Evolutionary conservation across 768 basidiomycete species (phyloP).

Genomic region (Trametes maxima): DNA sequence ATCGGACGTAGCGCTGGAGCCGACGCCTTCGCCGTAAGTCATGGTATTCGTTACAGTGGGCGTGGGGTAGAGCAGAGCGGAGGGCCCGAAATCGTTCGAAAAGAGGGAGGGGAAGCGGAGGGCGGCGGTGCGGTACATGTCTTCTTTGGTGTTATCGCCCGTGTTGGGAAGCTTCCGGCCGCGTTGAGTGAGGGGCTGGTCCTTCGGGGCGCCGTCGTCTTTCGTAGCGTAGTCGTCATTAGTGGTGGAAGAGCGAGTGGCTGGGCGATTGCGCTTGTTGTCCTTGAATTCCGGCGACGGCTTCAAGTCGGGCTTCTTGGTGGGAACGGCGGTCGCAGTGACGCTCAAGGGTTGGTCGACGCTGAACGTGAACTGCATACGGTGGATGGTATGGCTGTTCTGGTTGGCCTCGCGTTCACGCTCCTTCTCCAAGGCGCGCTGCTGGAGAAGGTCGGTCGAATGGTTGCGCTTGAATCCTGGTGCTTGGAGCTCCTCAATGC

Average conservation of each 20-base stretch:
- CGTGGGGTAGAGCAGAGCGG: conserved; percentile 68
- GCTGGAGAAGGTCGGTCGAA: conserved; percentile 79
- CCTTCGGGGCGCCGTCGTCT: conserved; percentile 32
- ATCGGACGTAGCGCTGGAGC: conserved; percentile 44
- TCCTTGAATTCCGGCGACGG: conserved; percentile 69
- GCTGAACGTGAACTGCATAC: conserved; percentile 91
- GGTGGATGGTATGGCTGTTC: conserved; percentile 71
- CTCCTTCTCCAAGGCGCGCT: conserved; percentile 81
- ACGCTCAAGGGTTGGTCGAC: conserved; percentile 61
- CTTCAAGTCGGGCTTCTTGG: conserved; percentile 67
- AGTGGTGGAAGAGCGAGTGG: conserved; percentile 41
- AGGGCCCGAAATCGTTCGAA: conserved; percentile 73
- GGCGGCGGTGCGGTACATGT: conserved; percentile 36
- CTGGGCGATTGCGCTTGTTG: conserved; percentile 44
- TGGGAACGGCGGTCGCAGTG: conserved; percentile 45
- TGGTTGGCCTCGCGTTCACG: conserved; percentile 68
- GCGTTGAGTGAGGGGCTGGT: conserved; percentile 41
- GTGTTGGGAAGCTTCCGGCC: conserved; percentile 33
- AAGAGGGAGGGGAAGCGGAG: conserved; percentile 78
- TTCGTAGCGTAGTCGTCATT: conserved; percentile 24
- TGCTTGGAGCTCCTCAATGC: conserved; percentile 82
- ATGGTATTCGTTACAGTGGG: conserved; percentile 68
- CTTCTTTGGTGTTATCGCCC: conserved; percentile 23
- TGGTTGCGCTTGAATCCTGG: conserved; percentile 80
- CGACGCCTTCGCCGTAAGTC: conserved; percentile 80